Evolutionary conservation across 2,329 filamentous ascomycete species (phyloP).

Genomic region (Neophaeococcomyces aloes): DNA sequence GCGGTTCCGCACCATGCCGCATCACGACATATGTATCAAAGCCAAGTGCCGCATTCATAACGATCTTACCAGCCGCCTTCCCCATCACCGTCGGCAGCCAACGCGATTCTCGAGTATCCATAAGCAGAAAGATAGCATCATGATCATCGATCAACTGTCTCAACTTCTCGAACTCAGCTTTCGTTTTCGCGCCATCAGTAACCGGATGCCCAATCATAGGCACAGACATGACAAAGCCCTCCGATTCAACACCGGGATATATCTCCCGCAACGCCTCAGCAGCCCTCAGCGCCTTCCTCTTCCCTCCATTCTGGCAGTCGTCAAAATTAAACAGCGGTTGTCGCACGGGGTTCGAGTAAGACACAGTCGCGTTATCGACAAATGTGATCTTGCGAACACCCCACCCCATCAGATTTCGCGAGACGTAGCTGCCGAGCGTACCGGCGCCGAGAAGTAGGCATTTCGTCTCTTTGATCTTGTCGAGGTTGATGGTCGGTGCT

Average conservation of each 20-base stretch:
- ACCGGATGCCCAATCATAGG: conserved; percentile 94
- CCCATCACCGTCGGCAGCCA: conserved; percentile 97
- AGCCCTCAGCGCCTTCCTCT: conserved; percentile 69
- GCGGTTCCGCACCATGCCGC: conserved; percentile 67
- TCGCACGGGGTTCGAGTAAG: conserved; percentile 90
- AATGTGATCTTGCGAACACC: conserved; percentile 92
- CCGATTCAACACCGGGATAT: conserved; percentile 77
- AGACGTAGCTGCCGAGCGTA: conserved; percentile 87
- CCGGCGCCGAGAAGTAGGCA: conserved; percentile 87
- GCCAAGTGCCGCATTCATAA: conserved; percentile 90
- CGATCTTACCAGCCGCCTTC: conserved; percentile 83
- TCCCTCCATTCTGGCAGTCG: conserved; percentile 78
- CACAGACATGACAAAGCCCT: conserved; percentile 71
- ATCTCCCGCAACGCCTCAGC: conserved; percentile 73
- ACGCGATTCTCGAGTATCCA: conserved; percentile 88
- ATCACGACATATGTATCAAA: conserved; percentile 97
- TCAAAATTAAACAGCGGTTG: conserved; percentile 86
- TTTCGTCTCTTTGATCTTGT: conserved; percentile 77
- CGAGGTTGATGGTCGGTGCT: conserved; percentile 75
- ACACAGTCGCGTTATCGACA: conserved; percentile 84
- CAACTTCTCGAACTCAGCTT: conserved; percentile 64
- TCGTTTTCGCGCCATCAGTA: conserved; percentile 57
- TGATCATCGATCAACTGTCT: conserved; percentile 68
- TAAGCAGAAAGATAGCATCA: conserved; percentile 88
- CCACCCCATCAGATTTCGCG: conserved; percentile 87